A percentile compares a stretch with the other conserved stretches of the same genome.
phyloP scores from a whole-genome alignment of 1,284 basidiomycete species.

The Pterulicium gracile region DNA sequence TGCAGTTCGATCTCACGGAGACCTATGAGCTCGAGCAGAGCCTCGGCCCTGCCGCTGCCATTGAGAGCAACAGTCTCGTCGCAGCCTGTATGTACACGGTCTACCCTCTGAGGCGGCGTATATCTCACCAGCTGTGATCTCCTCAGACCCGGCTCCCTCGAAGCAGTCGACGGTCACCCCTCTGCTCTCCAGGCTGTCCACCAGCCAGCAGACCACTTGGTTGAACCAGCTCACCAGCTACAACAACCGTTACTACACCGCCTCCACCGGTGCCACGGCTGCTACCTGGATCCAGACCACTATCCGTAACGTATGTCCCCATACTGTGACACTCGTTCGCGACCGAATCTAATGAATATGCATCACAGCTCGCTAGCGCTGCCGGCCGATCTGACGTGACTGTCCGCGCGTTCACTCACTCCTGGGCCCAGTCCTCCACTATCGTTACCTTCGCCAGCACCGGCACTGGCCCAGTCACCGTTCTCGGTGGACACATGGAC shows the following conservation, averaged over 20 bases:
- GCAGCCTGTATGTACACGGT: not conserved
- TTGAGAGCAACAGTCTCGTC: conserved; percentile 10
- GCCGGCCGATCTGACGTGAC: not conserved
- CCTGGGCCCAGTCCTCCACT: not conserved
- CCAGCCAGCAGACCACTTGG: conserved; percentile 3
- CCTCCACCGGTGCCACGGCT: conserved; percentile 5
- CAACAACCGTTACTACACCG: conserved; percentile 9
- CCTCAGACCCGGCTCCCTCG: conserved; percentile 5
- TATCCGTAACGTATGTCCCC: conserved; percentile 6
- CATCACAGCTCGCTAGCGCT: not conserved
- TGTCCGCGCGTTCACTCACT: not conserved
- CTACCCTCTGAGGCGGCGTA: not conserved
- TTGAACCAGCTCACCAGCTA: conserved; percentile 5
- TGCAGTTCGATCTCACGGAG: not conserved
- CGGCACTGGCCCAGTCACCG: conserved; percentile 16
- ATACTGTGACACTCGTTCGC: not conserved
- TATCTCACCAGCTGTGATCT: not conserved
- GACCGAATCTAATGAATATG: not conserved
- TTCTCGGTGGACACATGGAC: conserved; percentile 32
- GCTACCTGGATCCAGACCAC: conserved; percentile 27
- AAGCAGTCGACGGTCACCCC: conserved; percentile 5
- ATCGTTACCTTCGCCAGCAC: not conserved
- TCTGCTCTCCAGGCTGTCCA: conserved; percentile 6
- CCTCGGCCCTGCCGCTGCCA: not conserved
- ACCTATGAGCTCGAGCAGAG: not conserved